Evolutionary conservation across 176 grass and related monocot genomes (phyloP).

Genomic region (Alopecurus myosuroides): DNA sequence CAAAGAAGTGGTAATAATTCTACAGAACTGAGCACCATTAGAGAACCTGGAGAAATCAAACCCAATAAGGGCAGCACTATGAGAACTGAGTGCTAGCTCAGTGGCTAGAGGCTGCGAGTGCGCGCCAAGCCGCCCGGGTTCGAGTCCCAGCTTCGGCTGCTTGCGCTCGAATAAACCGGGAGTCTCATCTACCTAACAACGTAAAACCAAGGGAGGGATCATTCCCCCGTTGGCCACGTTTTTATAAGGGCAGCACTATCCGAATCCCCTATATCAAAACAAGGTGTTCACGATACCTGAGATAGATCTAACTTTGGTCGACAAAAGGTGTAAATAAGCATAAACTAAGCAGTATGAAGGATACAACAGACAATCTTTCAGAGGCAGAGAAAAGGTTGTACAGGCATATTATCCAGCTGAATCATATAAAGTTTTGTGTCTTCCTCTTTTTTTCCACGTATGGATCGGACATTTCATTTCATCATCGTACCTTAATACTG

Average conservation of each 20-base stretch:
- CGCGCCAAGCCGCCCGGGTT: no score
- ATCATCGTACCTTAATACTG: constrained; percentile 53
- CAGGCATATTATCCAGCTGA: background rate
- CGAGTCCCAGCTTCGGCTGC: no score
- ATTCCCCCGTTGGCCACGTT: no score
- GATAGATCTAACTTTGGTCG: background rate
- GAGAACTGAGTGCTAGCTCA: no score
- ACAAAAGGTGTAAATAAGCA: background rate
- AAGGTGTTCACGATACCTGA: background rate
- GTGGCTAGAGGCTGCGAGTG: no score
- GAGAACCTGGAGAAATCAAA: constrained; percentile 2
- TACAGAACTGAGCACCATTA: background rate
- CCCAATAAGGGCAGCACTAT: background rate
- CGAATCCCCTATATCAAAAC: background rate
- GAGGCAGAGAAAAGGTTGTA: background rate
- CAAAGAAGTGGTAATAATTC: background rate
- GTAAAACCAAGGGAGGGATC: no score
- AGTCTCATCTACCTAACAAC: no score
- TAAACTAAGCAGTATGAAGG: background rate
- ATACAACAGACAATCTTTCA: background rate
- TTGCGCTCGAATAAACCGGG: no score
- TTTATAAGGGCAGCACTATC: no score
- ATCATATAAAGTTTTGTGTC: background rate
- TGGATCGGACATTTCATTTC: background rate
- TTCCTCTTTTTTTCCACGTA: background rate